Percentiles rank a stretch among this genome's conserved stretches.
Evolutionary conservation across 1,139 yeast genomes (phyloP).

Genomic region (Pichia cactophila): DNA sequence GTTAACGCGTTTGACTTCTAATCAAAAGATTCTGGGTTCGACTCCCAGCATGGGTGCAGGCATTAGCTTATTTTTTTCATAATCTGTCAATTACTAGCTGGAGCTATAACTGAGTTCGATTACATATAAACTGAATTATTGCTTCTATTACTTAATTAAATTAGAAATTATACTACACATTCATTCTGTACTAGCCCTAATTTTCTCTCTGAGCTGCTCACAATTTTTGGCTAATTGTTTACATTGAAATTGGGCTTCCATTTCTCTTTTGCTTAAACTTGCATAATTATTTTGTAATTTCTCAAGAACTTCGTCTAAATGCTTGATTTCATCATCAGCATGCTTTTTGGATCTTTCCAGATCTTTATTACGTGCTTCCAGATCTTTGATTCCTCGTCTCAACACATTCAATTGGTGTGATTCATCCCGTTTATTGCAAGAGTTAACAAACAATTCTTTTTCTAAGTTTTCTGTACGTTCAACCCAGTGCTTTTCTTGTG

Average conservation of each 20-base stretch:
- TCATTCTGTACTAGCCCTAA: neutral
- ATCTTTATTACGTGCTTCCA: slow-evolving; percentile 24
- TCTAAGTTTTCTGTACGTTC: slow-evolving; percentile 30
- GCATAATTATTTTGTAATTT: slow-evolving; percentile 34
- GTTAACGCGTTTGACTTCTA: slow-evolving; percentile 18
- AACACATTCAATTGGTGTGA: slow-evolving; percentile 31
- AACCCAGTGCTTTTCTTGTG: slow-evolving; percentile 32
- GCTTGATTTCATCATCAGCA: slow-evolving; percentile 25
- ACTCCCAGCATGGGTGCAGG: slow-evolving; percentile 18
- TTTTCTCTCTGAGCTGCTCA: slow-evolving; percentile 44
- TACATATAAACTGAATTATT: too few species aligned
- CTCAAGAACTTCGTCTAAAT: slow-evolving; percentile 28
- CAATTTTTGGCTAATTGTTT: slow-evolving; percentile 42
- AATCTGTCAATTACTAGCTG: neutral
- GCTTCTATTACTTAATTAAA: too few species aligned
- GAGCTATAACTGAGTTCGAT: too few species aligned
- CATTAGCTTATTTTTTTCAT: slow-evolving; percentile 8
- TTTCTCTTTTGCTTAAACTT: slow-evolving; percentile 36
- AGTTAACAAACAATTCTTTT: slow-evolving; percentile 25
- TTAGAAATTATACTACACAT: neutral
- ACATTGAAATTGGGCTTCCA: slow-evolving; percentile 34
- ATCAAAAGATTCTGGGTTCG: slow-evolving; percentile 18
- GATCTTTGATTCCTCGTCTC: slow-evolving; percentile 31
- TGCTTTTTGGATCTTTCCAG: slow-evolving; percentile 23
- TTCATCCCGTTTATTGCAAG: slow-evolving; percentile 34